phyloP scores from a whole-genome alignment of 2,329 filamentous ascomycete species.

The Alternaria novae-zelandiae region DNA sequence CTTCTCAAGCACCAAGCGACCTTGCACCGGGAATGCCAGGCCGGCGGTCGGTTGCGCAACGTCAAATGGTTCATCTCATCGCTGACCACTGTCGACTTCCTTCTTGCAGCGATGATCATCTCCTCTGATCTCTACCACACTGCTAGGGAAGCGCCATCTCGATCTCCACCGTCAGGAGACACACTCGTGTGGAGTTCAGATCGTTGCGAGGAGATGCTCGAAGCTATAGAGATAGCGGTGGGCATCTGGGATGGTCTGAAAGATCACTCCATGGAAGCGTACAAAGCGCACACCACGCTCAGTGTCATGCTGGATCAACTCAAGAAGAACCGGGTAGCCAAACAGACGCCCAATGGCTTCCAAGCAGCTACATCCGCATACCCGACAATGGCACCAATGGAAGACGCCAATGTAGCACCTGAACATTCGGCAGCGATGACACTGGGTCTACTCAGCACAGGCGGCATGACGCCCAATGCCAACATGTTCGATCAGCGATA shows the following conservation, averaged over 20 bases:
- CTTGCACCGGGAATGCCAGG: constrained; percentile 75
- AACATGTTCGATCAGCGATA: constrained; percentile 51
- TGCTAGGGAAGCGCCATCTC: constrained; percentile 49
- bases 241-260: constrained; percentile 81
- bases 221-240: constrained; percentile 72
- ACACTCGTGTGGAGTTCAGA: constrained; percentile 55
- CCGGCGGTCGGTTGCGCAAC: constrained; percentile 72
- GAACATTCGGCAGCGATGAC: constrained; percentile 73
- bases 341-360: constrained; percentile 39
- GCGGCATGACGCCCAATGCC: constrained; percentile 62
- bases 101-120: constrained; percentile 84
- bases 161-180: constrained; percentile 45
- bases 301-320: constrained; percentile 85
- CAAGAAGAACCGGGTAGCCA: constrained; percentile 55
- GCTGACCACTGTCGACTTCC: constrained; percentile 82
- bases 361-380: constrained; percentile 39
- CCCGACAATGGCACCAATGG: constrained; percentile 41
- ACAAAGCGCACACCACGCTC: constrained; percentile 82
- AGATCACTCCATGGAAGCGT: constrained; percentile 84
- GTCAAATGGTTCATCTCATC: constrained; percentile 82
- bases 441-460: constrained; percentile 70
- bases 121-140: constrained; percentile 81
- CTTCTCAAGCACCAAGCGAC: constrained; percentile 79
- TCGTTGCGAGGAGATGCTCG: constrained; percentile 74
- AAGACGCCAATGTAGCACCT: constrained; percentile 64